phyloP scores from a whole-genome alignment of 306 rosid species.

The Geum urbanum region DNA sequence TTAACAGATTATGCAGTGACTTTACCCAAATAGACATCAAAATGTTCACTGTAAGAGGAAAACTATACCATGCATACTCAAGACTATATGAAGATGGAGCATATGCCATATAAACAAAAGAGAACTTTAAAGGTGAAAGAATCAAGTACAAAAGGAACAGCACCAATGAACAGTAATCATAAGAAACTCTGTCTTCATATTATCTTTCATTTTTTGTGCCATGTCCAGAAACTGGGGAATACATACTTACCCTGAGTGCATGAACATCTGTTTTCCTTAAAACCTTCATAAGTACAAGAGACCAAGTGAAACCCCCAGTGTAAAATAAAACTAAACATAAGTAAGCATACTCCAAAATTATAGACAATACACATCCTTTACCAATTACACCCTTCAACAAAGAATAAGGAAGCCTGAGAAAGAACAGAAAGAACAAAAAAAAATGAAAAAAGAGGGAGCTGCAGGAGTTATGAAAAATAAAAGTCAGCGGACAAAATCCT shows the following conservation, averaged over 20 bases:
- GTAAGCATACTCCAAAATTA: not conserved
- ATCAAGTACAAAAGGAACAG: not conserved
- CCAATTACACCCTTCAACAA: not conserved
- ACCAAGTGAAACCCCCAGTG: slow-evolving; percentile 26
- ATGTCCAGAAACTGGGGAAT: slow-evolving; percentile 5
- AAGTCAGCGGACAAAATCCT: not conserved
- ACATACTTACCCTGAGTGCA: slow-evolving; percentile 39
- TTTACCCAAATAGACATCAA: not conserved
- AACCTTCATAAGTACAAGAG: slow-evolving; percentile 37
- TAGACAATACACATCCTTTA: not conserved
- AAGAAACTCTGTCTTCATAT: slow-evolving; percentile 9
- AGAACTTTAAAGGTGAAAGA: slow-evolving; percentile 8
- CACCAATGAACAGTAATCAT: slow-evolving; percentile 2
- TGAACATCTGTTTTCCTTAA: slow-evolving; percentile 30
- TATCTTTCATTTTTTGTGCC: slow-evolving; percentile 4
- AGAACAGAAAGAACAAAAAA: too few species aligned
- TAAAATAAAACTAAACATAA: not conserved
- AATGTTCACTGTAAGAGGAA: not conserved
- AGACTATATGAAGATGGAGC: not conserved
- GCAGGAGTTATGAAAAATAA: not conserved
- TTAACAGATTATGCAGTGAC: slow-evolving; percentile 17
- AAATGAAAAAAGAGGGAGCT: not conserved
- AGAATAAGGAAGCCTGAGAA: not conserved
- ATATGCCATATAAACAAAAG: slow-evolving; percentile 1
- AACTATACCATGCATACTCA: slow-evolving; percentile 1